Conservation (phyloP, 345 rosid genomes). For the Camelina laxa region DNA sequence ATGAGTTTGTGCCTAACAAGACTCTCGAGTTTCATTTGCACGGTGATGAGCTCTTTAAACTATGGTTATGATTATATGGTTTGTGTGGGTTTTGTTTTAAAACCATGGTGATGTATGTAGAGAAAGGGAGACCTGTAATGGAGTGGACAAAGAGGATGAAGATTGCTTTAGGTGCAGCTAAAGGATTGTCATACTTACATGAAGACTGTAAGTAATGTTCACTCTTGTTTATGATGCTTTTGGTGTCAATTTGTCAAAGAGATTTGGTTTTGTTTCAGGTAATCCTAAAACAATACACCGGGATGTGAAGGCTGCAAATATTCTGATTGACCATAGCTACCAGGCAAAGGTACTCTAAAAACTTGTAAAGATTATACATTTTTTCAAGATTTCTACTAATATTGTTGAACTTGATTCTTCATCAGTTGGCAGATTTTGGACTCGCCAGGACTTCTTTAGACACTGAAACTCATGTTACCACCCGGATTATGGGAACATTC, state of each 20-base stretch:
- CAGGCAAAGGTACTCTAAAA: slow-evolving; percentile 65
- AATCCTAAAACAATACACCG: slow-evolving; percentile 86
- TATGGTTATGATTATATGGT: slow-evolving; percentile 11
- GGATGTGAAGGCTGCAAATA: slow-evolving; percentile 85
- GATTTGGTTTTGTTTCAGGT: slow-evolving; percentile 50
- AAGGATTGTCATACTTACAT: slow-evolving; percentile 89
- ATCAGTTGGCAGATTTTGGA: too few species aligned
- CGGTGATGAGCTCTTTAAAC: slow-evolving; percentile 50
- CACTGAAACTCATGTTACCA: too few species aligned
- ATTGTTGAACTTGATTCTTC: neutral
- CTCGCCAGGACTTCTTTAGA: too few species aligned
- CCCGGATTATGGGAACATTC: too few species aligned
- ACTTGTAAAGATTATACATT: neutral
- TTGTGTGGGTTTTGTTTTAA: neutral
- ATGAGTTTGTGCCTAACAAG: slow-evolving; percentile 75
- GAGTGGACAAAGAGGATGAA: slow-evolving; percentile 68
- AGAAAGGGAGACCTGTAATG: slow-evolving; percentile 67
- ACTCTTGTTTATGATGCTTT: neutral
- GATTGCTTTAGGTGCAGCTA: slow-evolving; percentile 87
- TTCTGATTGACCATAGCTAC: slow-evolving; percentile 73
- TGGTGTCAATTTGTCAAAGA: neutral
- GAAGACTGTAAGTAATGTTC: slow-evolving; percentile 74
- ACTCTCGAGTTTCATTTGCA: slow-evolving; percentile 71
- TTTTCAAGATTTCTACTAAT: neutral
- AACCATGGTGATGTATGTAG: slow-evolving; percentile 46